Evolutionary conservation across 73 alveolate genomes (phyloP), one percentile per base, ranked within the genome.

Genomic region (Paramecium octaurelia): DNA sequence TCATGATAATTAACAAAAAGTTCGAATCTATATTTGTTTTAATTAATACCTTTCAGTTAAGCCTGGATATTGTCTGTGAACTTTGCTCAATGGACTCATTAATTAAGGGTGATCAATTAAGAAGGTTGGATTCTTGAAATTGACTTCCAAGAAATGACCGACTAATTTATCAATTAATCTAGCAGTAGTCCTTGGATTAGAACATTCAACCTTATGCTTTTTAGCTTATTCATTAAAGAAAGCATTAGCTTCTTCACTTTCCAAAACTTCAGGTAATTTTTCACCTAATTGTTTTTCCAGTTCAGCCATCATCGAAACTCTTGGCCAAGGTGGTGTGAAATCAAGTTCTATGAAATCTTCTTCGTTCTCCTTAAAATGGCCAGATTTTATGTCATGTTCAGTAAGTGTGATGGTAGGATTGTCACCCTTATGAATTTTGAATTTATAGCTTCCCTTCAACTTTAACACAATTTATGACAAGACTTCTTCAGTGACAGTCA

Each of bases 1-100:
- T 98, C 99, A 80, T 96, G 98, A 58, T 94, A 95, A 91, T 97
- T 96, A 50, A 96, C 95, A 95, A 97, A 97, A 73, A 97, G 94
- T 93, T 98, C 99, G 92, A 98, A 98, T 93, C 94, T 80, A 80
- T 1, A 76, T 6, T 6, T 76, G 1, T 9, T 34, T 36, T 24
- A 40, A 20, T n/a, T 76, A 38, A 3, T 76, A 76, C 89, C 99
- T 96, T 92, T 98, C 99, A 31, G 99, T 93, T 86, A 97, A 95
- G 29, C 97, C 95, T 43, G 97, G 95, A 50, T 92, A 93, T 6
- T 88, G 29, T 95, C 99, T 95, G 93, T 99, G 99, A 95, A 96
- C 98, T 95, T 99, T 99, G 64, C 99, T 99, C 84, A 99, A 96
- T 14, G 99, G 99, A 85, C 98, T 92, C 99, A 99, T 99, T 35